phyloP scores from a whole-genome alignment of 305 asterid genomes.

The Andrographis paniculata region DNA sequence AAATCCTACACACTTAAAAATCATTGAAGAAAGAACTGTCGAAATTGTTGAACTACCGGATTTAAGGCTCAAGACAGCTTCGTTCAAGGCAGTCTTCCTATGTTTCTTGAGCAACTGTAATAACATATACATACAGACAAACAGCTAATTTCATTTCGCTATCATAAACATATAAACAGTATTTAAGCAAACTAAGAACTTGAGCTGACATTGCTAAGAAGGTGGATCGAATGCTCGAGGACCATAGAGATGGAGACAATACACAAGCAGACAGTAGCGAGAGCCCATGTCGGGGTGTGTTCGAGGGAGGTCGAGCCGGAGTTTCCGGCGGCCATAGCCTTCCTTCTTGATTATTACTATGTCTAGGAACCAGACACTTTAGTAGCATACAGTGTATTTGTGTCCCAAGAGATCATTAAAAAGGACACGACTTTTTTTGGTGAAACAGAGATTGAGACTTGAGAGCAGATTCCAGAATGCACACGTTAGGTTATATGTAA shows the following conservation, averaged over 20 bases:
- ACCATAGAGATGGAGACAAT: slow-evolving; percentile 19
- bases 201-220: slow-evolving; percentile 20
- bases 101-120: slow-evolving; percentile 17
- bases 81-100: slow-evolving; percentile 17
- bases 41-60: slow-evolving; percentile 3
- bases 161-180: too few species aligned
- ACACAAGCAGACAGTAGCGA: slow-evolving; percentile 25
- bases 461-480: too few species aligned
- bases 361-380: background rate
- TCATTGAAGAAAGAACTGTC: background rate
- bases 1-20: background rate
- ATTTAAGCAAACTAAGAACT: too few species aligned
- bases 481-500: too few species aligned
- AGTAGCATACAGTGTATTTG: background rate
- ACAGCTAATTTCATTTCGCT: background rate
- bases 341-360: background rate
- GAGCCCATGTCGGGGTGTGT: slow-evolving; percentile 27
- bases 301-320: slow-evolving; percentile 16
- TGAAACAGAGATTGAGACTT: too few species aligned
- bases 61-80: slow-evolving; percentile 20
- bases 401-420: background rate
- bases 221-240: slow-evolving; percentile 22
- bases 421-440: too few species aligned
- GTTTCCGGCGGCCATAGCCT: slow-evolving; percentile 19
- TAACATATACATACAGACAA: background rate